phyloP scores from a whole-genome alignment of 176 grass and related monocot genomes.

The Pharus latifolius region DNA sequence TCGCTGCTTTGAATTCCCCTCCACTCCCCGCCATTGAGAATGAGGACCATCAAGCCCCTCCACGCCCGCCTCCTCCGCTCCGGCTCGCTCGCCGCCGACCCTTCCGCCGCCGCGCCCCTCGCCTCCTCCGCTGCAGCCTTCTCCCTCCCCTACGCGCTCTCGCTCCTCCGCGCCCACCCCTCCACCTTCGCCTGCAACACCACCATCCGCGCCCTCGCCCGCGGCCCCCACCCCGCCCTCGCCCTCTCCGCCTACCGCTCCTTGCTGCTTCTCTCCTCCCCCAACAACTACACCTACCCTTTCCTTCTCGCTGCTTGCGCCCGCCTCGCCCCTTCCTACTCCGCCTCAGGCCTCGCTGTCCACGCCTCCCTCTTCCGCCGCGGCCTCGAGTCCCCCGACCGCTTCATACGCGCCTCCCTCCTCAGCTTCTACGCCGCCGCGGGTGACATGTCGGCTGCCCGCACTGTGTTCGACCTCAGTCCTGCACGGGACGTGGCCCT shows the following conservation, averaged over 20 bases:
- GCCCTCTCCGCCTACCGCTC: constrained; percentile 17
- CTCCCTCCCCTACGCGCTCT: constrained; percentile 27
- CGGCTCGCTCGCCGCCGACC: constrained; percentile 17
- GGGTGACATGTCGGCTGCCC: not conserved
- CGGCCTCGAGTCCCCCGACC: constrained; percentile 9
- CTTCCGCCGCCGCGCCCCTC: constrained; percentile 12
- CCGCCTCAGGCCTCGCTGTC: not conserved
- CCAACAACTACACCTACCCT: constrained; percentile 38
- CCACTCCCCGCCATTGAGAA: not conserved
- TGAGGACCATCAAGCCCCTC: not conserved
- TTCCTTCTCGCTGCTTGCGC: constrained; percentile 29
- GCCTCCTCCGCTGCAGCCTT: constrained; percentile 3
- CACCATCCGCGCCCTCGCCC: constrained; percentile 27
- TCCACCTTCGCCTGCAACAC: constrained; percentile 30
- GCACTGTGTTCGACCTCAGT: constrained; percentile 26
- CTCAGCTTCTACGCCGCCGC: constrained; percentile 14
- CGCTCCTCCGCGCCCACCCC: constrained; percentile 19
- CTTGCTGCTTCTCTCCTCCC: constrained; percentile 25
- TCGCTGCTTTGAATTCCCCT: not conserved
- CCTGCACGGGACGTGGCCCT: constrained; percentile 17
- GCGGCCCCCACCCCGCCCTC: constrained; percentile 9
- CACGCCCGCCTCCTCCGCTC: constrained; percentile 25
- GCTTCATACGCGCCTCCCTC: constrained; percentile 27
- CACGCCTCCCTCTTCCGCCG: constrained; percentile 29
- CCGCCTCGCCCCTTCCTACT: not conserved